Evolutionary conservation across 305 asterid genomes (phyloP), one percentile per base, ranked within the genome.

Genomic region (Rubia tinctorum): DNA sequence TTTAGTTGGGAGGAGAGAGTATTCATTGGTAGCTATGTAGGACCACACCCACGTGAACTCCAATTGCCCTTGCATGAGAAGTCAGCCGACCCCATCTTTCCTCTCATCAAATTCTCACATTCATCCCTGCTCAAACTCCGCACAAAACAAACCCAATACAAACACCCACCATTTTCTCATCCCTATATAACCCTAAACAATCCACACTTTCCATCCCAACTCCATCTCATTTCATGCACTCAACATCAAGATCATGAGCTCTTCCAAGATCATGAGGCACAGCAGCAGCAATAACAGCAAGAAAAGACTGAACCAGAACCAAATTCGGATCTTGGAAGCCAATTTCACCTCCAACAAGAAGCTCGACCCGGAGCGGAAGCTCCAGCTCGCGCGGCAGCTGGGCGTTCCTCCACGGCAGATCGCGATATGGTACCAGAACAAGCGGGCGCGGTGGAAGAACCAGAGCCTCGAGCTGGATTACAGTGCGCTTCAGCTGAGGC

Each of bases 381-480:
- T 77, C 37, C 86, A 80, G 40, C 88, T 93, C 3, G 90, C 98
- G 0, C 43, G 22, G 10, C 89, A 88, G 78, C 87, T 91, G 0
- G 88, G 92, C 3, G 81, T 89, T 55, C 92, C 93, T 8, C 83
- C 93, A 0, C 71, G 97, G 20, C 98, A 93, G 44, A 82, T 93
- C 1, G 95, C 96, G 1, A 85, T 91, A 15, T 93, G 98, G 96
- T 90, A 89, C 72, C 97, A 91, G 44, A 93, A 93, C 78, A 88
- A 79, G 77, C 83, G 97, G 6, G 96, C 97, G 0, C 80, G 98
- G 0, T 85, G 87, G 86, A 93, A 88, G 88, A 88, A 73, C 25
- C 95, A 91, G 73, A 85, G 88, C 74, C 87, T 93, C 0, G 97
- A 91, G 71, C 61, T 75, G 2, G 95, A 86, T 58, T 78, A 87